A percentile compares a stretch with the other conserved stretches of the same genome.
phyloP scores from a whole-genome alignment of 2,329 filamentous ascomycete species.

The Aureobasidium sp. region DNA sequence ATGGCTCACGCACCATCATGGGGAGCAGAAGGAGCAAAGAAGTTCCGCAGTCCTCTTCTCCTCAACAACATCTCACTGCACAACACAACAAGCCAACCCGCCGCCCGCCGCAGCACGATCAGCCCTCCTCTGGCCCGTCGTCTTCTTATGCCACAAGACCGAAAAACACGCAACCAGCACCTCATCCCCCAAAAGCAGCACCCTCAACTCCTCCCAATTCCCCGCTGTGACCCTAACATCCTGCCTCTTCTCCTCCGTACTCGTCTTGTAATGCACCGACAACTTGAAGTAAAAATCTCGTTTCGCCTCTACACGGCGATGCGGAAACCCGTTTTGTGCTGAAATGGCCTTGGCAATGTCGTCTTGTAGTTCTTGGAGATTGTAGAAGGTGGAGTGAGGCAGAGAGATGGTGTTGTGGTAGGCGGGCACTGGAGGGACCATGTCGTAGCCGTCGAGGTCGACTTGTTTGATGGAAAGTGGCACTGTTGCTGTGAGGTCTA shows the following conservation, averaged over 20 bases:
- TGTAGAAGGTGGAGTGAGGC: neutral
- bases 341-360: constrained; percentile 10
- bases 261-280: neutral
- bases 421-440: neutral
- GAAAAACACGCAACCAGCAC: constrained; percentile 2
- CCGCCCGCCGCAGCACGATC: constrained; percentile 23
- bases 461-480: constrained; percentile 12
- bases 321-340: neutral
- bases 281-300: constrained; percentile 8
- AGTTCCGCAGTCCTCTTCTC: no score
- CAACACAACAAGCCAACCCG: constrained; percentile 2
- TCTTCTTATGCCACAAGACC: constrained; percentile 11
- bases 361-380: neutral
- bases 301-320: constrained; percentile 1
- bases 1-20: no score
- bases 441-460: constrained; percentile 10
- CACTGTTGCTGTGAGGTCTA: neutral
- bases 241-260: constrained; percentile 4
- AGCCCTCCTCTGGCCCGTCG: constrained; percentile 23
- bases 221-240: constrained; percentile 2
- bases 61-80: neutral
- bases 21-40: no score
- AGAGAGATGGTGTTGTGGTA: neutral
- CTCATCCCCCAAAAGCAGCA: neutral
- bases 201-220: constrained; percentile 6